Percentiles rank a stretch among this genome's conserved stretches.
Conservation (phyloP, 495 filamentous ascomycete genomes). For the Aspergillus ellipticus region DNA sequence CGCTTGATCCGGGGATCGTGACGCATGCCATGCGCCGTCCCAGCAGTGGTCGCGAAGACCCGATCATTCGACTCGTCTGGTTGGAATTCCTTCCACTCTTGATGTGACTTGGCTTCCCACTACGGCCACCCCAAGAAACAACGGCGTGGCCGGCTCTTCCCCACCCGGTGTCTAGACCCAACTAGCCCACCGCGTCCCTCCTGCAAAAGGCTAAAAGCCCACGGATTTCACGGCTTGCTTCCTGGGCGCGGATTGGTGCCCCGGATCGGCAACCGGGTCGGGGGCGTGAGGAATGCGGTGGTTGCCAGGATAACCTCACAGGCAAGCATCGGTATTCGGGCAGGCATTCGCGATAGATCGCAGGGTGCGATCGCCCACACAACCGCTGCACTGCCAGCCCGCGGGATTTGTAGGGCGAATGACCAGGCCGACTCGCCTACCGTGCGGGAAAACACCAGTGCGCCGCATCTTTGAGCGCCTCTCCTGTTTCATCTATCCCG, state of each 20-base stretch:
- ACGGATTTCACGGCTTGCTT: background rate
- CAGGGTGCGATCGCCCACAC: background rate
- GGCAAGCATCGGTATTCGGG: background rate
- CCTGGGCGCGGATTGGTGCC: background rate
- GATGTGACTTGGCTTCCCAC: background rate
- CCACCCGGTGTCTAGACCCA: background rate
- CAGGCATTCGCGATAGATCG: background rate
- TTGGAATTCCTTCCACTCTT: background rate
- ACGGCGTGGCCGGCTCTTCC: background rate
- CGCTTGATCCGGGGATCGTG: too few species aligned
- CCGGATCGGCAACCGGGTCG: conserved; percentile 9
- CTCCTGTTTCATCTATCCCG: conserved; percentile 19
- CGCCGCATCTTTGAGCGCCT: background rate
- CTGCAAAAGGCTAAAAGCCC: background rate
- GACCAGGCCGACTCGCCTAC: background rate
- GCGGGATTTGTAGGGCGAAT: background rate
- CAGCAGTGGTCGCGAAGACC: too few species aligned
- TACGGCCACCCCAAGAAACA: background rate
- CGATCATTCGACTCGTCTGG: too few species aligned
- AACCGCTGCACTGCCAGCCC: background rate
- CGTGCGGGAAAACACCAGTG: background rate
- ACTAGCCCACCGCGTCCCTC: background rate
- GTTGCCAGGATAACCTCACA: conserved; percentile 5
- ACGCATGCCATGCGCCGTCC: too few species aligned
- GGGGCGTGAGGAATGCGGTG: background rate